phyloP scores from a whole-genome alignment of 768 basidiomycete species.

The Suillus subaureus region DNA sequence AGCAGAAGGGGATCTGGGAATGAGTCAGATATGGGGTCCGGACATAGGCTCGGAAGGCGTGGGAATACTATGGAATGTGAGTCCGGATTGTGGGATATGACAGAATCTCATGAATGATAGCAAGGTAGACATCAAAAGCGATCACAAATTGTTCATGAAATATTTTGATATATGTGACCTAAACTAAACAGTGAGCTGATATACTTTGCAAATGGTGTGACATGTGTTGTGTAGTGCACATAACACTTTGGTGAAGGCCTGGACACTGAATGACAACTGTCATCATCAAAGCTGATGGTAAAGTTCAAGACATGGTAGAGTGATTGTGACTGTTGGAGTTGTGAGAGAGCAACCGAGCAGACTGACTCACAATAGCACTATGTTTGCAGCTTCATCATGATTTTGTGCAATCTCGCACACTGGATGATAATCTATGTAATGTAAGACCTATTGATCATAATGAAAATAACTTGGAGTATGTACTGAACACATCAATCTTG shows the following conservation, averaged over 20 bases:
- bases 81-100: too few species aligned
- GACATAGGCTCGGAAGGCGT: too few species aligned
- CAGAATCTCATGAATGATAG: neutral
- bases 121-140: neutral
- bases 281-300: neutral
- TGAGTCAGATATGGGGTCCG: too few species aligned
- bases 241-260: neutral
- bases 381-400: neutral
- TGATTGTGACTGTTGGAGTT: neutral
- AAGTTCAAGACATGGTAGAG: neutral
- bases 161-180: neutral
- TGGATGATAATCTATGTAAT: neutral
- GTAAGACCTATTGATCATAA: neutral
- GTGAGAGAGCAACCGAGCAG: neutral
- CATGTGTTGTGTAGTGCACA: neutral
- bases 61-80: too few species aligned
- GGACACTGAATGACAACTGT: neutral
- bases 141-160: neutral
- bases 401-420: neutral
- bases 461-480: neutral
- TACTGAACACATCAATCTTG: neutral
- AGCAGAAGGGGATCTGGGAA: too few species aligned
- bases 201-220: neutral
- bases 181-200: neutral
- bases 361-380: neutral